These are phyloP conservation scores for Marvania coccoides DNA, from an alignment of 139 green algal species.

Conservation along the genomic window DNA sequence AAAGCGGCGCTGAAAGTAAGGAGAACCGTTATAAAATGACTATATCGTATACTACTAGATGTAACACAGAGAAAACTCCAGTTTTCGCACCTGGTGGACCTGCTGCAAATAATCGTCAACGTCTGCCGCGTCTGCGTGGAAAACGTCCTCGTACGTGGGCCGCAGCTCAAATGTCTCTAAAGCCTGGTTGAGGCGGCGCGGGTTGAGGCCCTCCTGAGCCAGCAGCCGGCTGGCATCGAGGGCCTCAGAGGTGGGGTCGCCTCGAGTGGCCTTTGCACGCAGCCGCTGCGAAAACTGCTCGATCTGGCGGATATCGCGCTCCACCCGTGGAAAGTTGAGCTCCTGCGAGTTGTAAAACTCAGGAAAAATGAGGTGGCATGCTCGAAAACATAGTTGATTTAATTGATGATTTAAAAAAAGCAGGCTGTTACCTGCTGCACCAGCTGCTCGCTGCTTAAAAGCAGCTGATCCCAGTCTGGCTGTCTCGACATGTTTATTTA, in stretches of 20 bases:
- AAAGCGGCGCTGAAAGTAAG: no score
- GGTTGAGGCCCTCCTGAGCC: constrained; percentile 70
- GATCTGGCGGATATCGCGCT: constrained; percentile 65
- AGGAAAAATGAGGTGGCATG: not conserved
- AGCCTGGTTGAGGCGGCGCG: constrained; percentile 50
- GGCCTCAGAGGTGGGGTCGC: constrained; percentile 42
- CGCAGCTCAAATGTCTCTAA: constrained; percentile 65
- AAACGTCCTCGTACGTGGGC: constrained; percentile 73
- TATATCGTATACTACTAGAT: no score
- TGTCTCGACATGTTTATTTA: not conserved
- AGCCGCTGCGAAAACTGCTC: constrained; percentile 58
- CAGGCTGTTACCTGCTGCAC: constrained; percentile 50
- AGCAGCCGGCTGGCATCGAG: constrained; percentile 66
- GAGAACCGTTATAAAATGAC: no score
- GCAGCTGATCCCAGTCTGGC: constrained; percentile 57
- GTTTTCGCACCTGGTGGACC: constrained; percentile 66
- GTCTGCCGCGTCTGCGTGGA: constrained; percentile 54
- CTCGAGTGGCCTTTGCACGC: constrained; percentile 36
- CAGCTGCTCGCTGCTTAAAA: constrained; percentile 57
- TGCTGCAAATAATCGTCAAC: constrained; percentile 81
- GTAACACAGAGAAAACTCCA: no score
- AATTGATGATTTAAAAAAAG: no score
- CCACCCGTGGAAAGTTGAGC: constrained; percentile 57
- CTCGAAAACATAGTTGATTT: no score
- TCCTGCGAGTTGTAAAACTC: constrained; percentile 31